Percentiles rank a stretch among this genome's conserved stretches.
Conservation (phyloP, 164 flowering plant genomes). For the Amborella trichopoda region DNA sequence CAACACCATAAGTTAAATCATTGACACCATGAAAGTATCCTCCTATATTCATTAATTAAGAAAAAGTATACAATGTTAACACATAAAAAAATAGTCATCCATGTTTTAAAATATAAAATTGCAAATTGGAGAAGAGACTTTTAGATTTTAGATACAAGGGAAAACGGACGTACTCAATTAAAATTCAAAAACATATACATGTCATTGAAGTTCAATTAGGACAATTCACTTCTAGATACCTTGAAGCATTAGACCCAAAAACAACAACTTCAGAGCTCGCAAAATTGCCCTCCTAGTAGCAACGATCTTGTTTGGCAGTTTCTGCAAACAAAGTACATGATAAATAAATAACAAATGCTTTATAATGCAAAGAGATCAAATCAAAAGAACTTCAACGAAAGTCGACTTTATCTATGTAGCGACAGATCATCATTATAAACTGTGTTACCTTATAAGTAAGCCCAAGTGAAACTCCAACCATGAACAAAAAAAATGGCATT, state of each 20-base stretch:
- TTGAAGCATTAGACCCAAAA: constrained; percentile 60
- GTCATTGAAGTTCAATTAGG: no score
- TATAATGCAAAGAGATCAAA: neutral
- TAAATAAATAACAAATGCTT: no score
- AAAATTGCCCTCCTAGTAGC: constrained; percentile 45
- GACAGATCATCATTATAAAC: neutral
- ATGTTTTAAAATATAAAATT: neutral
- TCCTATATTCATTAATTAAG: constrained; percentile 20
- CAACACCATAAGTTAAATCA: constrained; percentile 57
- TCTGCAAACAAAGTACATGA: constrained; percentile 18
- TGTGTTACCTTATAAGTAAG: constrained; percentile 54
- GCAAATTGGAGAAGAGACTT: neutral
- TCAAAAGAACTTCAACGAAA: neutral
- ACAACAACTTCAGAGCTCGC: constrained; percentile 41
- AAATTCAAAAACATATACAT: no score
- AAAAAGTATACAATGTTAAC: no score
- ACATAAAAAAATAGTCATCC: no score
- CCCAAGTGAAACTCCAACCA: constrained; percentile 66
- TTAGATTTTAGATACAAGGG: no score
- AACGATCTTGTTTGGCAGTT: constrained; percentile 19
- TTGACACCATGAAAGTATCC: constrained; percentile 59
- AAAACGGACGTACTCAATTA: no score
- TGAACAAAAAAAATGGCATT: constrained; percentile 78
- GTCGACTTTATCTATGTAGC: neutral
- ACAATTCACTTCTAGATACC: no score